Percentiles rank a stretch among this genome's conserved stretches.
Conservation (phyloP, 768 basidiomycete species). For the Termitomyces sp. region DNA sequence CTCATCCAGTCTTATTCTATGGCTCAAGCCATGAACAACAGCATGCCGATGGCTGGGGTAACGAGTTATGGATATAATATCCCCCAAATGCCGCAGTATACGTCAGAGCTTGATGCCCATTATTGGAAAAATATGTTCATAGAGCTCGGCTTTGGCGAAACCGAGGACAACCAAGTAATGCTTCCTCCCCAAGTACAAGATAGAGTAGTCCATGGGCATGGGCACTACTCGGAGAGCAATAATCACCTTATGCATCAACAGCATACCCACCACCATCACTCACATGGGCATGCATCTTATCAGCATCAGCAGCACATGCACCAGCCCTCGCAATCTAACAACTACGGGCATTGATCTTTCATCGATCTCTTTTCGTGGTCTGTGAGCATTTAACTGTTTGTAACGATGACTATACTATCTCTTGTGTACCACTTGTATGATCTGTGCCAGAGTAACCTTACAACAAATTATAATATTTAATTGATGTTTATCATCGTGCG, state of each 20-base stretch:
- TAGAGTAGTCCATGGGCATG: slow-evolving; percentile 15
- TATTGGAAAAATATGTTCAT: slow-evolving; percentile 76
- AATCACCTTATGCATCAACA: slow-evolving; percentile 12
- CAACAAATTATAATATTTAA: background rate
- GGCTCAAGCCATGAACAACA: background rate
- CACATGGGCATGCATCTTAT: slow-evolving; percentile 23
- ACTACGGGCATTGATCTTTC: slow-evolving; percentile 24
- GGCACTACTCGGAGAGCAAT: slow-evolving; percentile 21
- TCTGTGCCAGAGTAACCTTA: slow-evolving; percentile 2
- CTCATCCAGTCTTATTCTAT: slow-evolving; percentile 1
- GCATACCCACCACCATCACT: slow-evolving; percentile 17
- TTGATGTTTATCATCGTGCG: background rate
- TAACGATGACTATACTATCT: background rate
- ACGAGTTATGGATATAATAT: slow-evolving; percentile 26
- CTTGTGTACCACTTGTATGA: slow-evolving; percentile 1
- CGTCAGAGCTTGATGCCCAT: slow-evolving; percentile 55
- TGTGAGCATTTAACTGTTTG: background rate
- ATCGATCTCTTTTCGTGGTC: slow-evolving; percentile 12
- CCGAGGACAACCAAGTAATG: slow-evolving; percentile 25
- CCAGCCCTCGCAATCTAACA: slow-evolving; percentile 16
- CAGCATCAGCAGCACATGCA: slow-evolving; percentile 24
- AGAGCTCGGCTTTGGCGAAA: slow-evolving; percentile 63
- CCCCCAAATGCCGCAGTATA: slow-evolving; percentile 33
- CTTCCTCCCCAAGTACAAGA: slow-evolving; percentile 16
- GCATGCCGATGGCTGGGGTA: slow-evolving; percentile 9